A percentile compares a stretch with the other conserved stretches of the same genome.
Conservation (phyloP, 2,329 filamentous ascomycete species). For the Eutypella sp. region DNA sequence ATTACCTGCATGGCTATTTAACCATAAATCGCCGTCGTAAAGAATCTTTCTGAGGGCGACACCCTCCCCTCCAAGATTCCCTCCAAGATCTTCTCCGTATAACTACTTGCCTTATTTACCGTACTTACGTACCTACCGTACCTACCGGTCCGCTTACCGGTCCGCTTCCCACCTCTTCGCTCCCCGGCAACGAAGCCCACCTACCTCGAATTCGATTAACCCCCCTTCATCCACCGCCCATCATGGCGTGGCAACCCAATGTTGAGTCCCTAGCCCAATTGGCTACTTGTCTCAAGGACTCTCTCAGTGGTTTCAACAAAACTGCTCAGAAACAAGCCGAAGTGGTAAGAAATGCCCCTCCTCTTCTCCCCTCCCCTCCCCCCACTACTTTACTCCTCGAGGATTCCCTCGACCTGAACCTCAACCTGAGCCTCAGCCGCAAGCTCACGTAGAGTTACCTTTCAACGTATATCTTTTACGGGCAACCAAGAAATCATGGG, state of each 20-base stretch:
- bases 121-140: neutral
- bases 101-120: neutral
- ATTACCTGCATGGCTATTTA: too few relatives aligned
- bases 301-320: constrained; percentile 78
- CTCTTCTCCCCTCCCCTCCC: too few relatives aligned
- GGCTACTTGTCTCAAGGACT: constrained; percentile 83
- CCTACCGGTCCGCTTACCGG: neutral
- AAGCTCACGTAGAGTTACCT: too few relatives aligned
- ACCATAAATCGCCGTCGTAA: too few relatives aligned
- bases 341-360: constrained; percentile 68
- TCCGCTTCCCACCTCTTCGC: neutral
- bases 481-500: too few relatives aligned
- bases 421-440: too few relatives aligned
- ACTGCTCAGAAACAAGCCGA: constrained; percentile 84
- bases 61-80: too few relatives aligned
- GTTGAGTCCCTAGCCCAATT: constrained; percentile 86
- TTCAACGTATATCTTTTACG: too few relatives aligned
- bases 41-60: too few relatives aligned
- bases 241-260: constrained; percentile 90
- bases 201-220: constrained; percentile 7
- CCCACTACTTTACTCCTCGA: constrained; percentile 3
- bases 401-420: too few relatives aligned
- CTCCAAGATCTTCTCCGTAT: too few relatives aligned
- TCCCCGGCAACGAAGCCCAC: neutral
- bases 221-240: constrained; percentile 22